Evolutionary conservation across 2,329 filamentous ascomycete genomes (phyloP), one percentile per base, ranked within the genome.

Genomic region (Colletotrichum godetiae): DNA sequence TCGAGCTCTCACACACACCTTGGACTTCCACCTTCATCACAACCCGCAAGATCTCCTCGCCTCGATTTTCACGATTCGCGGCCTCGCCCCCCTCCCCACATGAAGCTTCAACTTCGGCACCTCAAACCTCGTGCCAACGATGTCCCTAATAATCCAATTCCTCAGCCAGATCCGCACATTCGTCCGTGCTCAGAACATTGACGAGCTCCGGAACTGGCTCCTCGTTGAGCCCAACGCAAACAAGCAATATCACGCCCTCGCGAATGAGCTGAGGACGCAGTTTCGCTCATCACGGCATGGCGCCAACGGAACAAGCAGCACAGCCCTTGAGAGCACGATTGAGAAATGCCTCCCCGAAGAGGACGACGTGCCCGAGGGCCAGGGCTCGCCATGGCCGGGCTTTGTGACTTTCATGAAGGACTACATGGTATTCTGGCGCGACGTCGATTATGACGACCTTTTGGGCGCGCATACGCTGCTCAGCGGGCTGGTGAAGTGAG

Each of bases 371-470:
- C 85, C 87, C 0, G 90, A 93, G 64, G 92, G 91, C 1, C 87
- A 89, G 75, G 91, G 88, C 55, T 89, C 92, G 8, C 87, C 89
- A 0, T 97, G 95, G 94, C 90, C 91, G 0, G 90, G 93, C 1
- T 95, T 98, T 80, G 86, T 93, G 62, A 88, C 91, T 2, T 97
- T 98, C 79, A 90, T 97, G 81, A 93, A 91, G 77, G 91, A 94
- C 62, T 98, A 97, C 79, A 87, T 98, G 75, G 86, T 89, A 57
- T 97, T 95, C 78, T 90, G 96, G 86, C 87, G 95, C 68, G 94
- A 97, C 78, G 92, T 96, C 37, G 88, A 97, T 78, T 91, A 93
- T 62, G 89, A 92, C 13, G 92, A 97, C 78, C 84, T 97, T 53
- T 84, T 96, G 33, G 88, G 90, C 68, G 93, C 95, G 4, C 95